Base-by-base conservation (phyloP, 2,329 filamentous ascomycete species). In the Aspergillus floridensis region DNA sequence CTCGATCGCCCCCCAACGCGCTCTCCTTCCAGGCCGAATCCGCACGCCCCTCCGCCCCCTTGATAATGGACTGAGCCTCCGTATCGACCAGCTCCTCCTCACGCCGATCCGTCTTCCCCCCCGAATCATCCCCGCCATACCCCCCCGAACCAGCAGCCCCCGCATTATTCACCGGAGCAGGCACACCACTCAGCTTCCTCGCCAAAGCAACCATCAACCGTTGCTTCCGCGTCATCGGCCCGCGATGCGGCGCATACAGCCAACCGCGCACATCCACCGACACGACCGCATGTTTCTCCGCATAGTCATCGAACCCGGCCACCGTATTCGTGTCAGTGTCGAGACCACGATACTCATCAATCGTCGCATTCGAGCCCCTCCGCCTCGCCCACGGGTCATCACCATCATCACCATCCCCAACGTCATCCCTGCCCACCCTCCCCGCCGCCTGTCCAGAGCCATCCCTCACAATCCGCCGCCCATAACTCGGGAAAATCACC, bases 231-330 rank as follows among this genome's bases (percentile, higher is more conserved):
- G 86, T 93, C 84, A 97, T 87, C 4, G 91, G 92, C 0, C 92
- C 92, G 65, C 83, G 84, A 69, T 93, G 91, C 19, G 93, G 93
- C 44, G 87, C 86, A 74, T 96, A 99, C 54, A 98, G 85, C 95
- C 96, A 99, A 14, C 95, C 95, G 66, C 93, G 85, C 24, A 99
- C 91, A 73, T 99, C 93, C 5, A 98, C 91, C 71, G 98, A 93
- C 1, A 97, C 90, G 4, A 97, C 81, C 0, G 93, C 92, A 72
- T 89, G 90, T 68, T 92, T 88, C 60, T 93, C 88, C 72, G 96
- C 90, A 56, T 88, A 84, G 61, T 84, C 84, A 59, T 93, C 86
- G 90, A 91, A 96, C 69, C 93, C 87, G 57, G 86, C 80, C 47
- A 84, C 85, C 38, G 14, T 44, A 5, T 19, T 16, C 5, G 4